Base-by-base conservation (phyloP, 371 early-diverging fungal species). In the Circinella minor region DNA sequence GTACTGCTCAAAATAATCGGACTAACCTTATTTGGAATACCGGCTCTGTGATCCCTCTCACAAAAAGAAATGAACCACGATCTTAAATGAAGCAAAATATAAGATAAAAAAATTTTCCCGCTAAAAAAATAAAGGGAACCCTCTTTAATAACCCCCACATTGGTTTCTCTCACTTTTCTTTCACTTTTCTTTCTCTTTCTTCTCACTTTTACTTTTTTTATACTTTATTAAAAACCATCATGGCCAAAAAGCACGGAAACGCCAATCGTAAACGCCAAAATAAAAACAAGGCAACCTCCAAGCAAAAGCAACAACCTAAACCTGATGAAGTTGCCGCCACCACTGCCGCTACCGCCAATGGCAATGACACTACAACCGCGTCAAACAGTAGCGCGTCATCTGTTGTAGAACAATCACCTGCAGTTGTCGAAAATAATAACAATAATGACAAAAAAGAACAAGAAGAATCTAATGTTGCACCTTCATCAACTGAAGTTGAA, bases 321-420 rank as follows among this genome's bases (percentile, higher is more conserved):
- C 1, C 36, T 1, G 36, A 49, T 34, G 36, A 47, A 34, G 20
- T 38, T n/a, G 39, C 66, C 15, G 51, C 51, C 15, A 51, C 51
- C 15, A 15, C 51, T 14, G 17, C 15, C 5, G 51, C 51, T 5
- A 51, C n/a, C 8, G 15, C n/a, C 51, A 51, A 51, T 15, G 15
- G 51, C 0, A 57, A 20, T 27, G 27, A 20, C n/a, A 27, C 36
- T 36, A 37, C 66, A 5, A 38, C 66, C 36, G 46, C 69, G n/a
- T 51, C 69, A 15, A 48, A 43, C 18, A 63, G 63, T 49, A 69
- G 54, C 69, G 54, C 64, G 57, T 69, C 69, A 65, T 47, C 65
- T 18, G 51, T 65, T 34, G 65, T 27, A 14, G 65, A 38, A 55
- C 43, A 61, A 17, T 39, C 37, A 17, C 17, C 27, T 34, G 8